Base-by-base conservation (phyloP, 768 basidiomycete genomes). In the Saitozyma sp. region DNA sequence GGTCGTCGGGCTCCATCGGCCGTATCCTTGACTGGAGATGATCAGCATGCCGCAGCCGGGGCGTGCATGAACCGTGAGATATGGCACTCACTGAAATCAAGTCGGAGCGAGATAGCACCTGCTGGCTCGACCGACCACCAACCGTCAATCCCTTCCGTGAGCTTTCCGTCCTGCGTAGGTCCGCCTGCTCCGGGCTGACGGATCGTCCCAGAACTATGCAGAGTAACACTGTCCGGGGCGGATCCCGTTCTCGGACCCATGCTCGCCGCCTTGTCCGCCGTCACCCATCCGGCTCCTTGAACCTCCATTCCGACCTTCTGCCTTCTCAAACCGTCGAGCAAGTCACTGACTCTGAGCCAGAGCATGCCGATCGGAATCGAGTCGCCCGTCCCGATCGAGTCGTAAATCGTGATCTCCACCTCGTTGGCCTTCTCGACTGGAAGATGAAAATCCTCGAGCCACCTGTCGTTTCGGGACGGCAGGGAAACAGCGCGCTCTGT, bases 101-200 rank as follows among this genome's bases (percentile, higher is more conserved):
- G 79, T 59, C 87, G 87, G 29, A 99, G 81, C 50, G 86, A 85
- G 68, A 99, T 84, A 17, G 94, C 92, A 53, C 96, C 96, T n/a
- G 90, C 93, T 51, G 96, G 95, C 77, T 98, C 95, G 16, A 98
- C 91, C 6, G 91, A 86, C 76, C 98, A 98, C 94, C 94, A 98
- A 0, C 90, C 92, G 67, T 96, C 92, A 49, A 98, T 88, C 9
- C 93, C 95, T 69, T 97, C 94, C 0, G 80, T 75, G 14, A 43
- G 56, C 50, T 63, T 70, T 9, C 65, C 61, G 29, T 67, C 69
- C n/a, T 46, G 64, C 29, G 61, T 61, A 7, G 20, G 38, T 10
- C 58, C 58, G 16, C 50, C 59, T 9, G 52, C 59, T 40, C 50
- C 61, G 1, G 72, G 66, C 53, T 62, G 70, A 56, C 74, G 50